These are phyloP conservation scores for Exserohilum turcica DNA, from an alignment of 2,329 filamentous ascomycete genomes.

Conservation along the genomic window DNA sequence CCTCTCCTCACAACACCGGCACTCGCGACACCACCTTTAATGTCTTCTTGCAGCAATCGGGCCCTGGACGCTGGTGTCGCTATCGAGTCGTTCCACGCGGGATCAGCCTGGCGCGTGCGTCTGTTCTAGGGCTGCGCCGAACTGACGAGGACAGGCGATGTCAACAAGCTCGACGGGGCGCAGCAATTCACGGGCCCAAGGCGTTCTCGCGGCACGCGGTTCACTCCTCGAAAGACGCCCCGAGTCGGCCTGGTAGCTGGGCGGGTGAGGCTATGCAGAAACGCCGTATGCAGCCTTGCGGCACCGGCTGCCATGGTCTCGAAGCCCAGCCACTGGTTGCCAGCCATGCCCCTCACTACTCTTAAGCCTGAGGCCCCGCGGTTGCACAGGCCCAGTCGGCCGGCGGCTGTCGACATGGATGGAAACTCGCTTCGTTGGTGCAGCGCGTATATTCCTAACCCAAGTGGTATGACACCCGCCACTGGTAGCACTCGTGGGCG, in stretches of 20 bases:
- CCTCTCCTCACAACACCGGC: slow-evolving; percentile 15
- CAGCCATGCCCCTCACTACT: slow-evolving; percentile 28
- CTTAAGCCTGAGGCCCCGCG: slow-evolving; percentile 29
- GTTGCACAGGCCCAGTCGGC: slow-evolving; percentile 13
- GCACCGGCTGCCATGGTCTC: slow-evolving; percentile 15
- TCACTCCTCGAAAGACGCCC: slow-evolving; percentile 25
- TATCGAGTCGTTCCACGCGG: slow-evolving; percentile 21
- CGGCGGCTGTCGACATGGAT: slow-evolving; percentile 30
- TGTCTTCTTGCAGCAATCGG: slow-evolving; percentile 13
- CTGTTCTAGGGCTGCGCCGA: slow-evolving; percentile 20
- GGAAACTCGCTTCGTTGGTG: slow-evolving; percentile 10
- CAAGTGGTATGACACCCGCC: slow-evolving; percentile 16
- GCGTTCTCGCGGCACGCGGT: slow-evolving; percentile 27
- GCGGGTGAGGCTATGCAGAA: slow-evolving; percentile 36
- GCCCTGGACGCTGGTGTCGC: slow-evolving; percentile 14
- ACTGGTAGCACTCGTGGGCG: slow-evolving; percentile 14
- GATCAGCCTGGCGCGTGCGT: slow-evolving; percentile 33
- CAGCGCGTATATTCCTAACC: slow-evolving; percentile 27
- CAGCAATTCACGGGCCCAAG: slow-evolving; percentile 23
- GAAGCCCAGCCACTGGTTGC: slow-evolving; percentile 26
- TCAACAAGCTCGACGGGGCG: slow-evolving; percentile 29
- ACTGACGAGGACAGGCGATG: slow-evolving; percentile 16
- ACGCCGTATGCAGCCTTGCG: slow-evolving; percentile 10
- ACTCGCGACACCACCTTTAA: slow-evolving; percentile 29
- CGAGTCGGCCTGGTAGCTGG: slow-evolving; percentile 8